These are phyloP conservation scores for Tolypocladium ovalisporum DNA, from an alignment of 2,329 filamentous ascomycete genomes.

Conservation along the genomic window DNA sequence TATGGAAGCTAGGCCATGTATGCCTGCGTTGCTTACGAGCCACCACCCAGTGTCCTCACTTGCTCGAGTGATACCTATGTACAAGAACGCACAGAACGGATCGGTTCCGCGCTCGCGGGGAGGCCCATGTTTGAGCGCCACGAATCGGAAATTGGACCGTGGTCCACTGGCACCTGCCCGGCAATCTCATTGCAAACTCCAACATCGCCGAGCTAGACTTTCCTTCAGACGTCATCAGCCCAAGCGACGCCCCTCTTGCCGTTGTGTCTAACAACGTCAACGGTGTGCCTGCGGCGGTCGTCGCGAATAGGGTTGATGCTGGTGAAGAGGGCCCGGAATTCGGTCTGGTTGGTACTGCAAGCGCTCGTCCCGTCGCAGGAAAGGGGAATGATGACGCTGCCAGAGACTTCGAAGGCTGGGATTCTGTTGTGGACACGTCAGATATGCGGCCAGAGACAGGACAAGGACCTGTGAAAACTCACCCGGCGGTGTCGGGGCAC, in stretches of 20 bases:
- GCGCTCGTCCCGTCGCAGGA: conserved; percentile 1
- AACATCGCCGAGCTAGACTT: neutral
- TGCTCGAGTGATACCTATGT: neutral
- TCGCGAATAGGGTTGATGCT: neutral
- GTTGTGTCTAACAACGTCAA: neutral
- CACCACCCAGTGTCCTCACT: neutral
- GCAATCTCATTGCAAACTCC: neutral
- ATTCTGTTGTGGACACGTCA: neutral
- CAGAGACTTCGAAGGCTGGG: conserved; percentile 17
- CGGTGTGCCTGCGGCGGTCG: neutral
- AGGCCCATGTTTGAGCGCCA: neutral
- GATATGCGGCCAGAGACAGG: neutral
- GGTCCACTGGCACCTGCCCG: neutral
- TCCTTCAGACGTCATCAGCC: neutral
- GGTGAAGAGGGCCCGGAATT: conserved; percentile 1
- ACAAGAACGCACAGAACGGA: neutral
- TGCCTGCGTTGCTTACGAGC: neutral
- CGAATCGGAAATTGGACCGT: neutral
- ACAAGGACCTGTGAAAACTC: conserved; percentile 8
- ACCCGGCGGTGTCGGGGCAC: conserved; percentile 27
- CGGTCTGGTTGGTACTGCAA: neutral
- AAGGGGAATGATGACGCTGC: conserved; percentile 12
- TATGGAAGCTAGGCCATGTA: neutral
- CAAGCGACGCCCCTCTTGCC: conserved; percentile 1
- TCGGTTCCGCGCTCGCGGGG: neutral